Conservation (phyloP, 768 basidiomycete species). For the Boletellus sp. region DNA sequence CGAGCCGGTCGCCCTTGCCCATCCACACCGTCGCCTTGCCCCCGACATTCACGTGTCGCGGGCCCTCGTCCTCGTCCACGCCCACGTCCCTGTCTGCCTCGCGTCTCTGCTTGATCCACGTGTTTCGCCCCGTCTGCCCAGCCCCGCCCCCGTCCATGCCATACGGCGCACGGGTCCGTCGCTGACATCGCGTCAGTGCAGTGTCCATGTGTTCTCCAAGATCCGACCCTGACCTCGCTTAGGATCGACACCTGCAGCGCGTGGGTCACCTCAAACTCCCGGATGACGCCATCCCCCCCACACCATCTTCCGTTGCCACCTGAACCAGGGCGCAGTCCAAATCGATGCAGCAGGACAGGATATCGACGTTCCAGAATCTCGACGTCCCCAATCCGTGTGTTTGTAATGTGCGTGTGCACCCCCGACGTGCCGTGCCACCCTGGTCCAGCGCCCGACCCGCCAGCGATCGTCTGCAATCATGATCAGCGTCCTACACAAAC, state of each 20-base stretch:
- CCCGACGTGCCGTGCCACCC: constrained; percentile 90
- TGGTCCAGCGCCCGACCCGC: constrained; percentile 89
- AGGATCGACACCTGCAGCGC: constrained; percentile 84
- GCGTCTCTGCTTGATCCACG: constrained; percentile 78
- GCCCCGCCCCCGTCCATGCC: constrained; percentile 77
- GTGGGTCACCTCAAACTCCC: constrained; percentile 80
- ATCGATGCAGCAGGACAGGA: constrained; percentile 84
- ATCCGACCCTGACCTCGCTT: constrained; percentile 56
- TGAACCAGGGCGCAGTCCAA: constrained; percentile 67
- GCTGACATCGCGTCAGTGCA: constrained; percentile 36
- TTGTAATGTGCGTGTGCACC: constrained; percentile 91
- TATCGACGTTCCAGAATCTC: constrained; percentile 93
- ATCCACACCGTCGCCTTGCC: constrained; percentile 85
- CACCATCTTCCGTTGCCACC: constrained; percentile 68
- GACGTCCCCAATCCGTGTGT: constrained; percentile 89
- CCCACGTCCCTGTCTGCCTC: constrained; percentile 64
- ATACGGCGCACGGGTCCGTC: constrained; percentile 83
- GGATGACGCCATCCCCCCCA: constrained; percentile 82
- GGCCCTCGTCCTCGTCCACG: constrained; percentile 33
- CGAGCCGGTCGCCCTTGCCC: constrained; percentile 79
- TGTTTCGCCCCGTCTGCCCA: constrained; percentile 72
- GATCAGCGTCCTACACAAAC: neutral
- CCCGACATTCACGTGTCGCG: constrained; percentile 77
- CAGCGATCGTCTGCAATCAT: constrained; percentile 69
- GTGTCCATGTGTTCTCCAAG: neutral